phyloP scores from a whole-genome alignment of 2,329 filamentous ascomycete species.

The Leptographium flavum region DNA sequence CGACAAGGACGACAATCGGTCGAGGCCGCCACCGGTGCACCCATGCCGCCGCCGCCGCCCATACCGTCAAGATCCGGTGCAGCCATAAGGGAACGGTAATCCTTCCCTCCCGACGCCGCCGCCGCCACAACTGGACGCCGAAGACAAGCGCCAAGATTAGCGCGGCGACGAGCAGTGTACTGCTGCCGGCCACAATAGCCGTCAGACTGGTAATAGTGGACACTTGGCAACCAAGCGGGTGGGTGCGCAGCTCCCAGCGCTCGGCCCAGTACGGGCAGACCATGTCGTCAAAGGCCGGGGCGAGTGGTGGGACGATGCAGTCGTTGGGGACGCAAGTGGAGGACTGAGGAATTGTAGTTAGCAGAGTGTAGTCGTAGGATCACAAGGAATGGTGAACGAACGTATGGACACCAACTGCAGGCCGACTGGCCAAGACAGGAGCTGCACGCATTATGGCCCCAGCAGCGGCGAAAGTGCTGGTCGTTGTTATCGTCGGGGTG shows the following conservation, averaged over 20 bases:
- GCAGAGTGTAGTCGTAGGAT: background rate
- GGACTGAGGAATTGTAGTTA: constrained; percentile 22
- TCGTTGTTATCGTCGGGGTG: constrained; percentile 12
- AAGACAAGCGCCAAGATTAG: constrained; percentile 12
- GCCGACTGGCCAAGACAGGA: constrained; percentile 27
- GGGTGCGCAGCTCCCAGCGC: constrained; percentile 27
- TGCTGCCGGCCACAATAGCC: constrained; percentile 19
- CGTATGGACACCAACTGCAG: constrained; percentile 41
- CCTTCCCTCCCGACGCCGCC: background rate
- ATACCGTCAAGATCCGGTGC: background rate
- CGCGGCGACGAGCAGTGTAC: constrained; percentile 16
- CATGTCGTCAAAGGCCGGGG: constrained; percentile 32
- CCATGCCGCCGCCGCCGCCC: background rate
- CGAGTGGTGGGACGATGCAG: constrained; percentile 28
- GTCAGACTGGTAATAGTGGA: constrained; percentile 26
- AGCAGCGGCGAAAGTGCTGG: constrained; percentile 33
- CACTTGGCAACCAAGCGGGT: constrained; percentile 24
- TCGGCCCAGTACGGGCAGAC: constrained; percentile 38
- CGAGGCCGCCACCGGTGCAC: background rate
- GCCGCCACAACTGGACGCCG: constrained; percentile 6
- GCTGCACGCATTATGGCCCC: constrained; percentile 33
- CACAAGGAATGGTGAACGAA: constrained; percentile 19
- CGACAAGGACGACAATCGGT: background rate
- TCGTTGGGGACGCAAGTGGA: constrained; percentile 40
- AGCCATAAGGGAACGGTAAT: too few species aligned